Conservation (phyloP, 495 filamentous ascomycete genomes). For the Glonium stellatum region DNA sequence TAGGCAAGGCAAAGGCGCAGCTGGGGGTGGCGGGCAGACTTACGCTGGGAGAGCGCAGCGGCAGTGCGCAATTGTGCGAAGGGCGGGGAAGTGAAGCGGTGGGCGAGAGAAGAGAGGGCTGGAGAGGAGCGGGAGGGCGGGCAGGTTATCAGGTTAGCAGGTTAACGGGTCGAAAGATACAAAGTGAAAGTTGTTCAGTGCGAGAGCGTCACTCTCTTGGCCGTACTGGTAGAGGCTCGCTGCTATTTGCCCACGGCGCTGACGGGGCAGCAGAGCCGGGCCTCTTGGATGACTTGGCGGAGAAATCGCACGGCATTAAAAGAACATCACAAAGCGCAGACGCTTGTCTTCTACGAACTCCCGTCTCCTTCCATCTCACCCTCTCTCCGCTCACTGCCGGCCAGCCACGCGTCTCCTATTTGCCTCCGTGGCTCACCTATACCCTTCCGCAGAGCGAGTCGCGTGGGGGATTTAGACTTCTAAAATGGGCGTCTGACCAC, state of each 20-base stretch:
- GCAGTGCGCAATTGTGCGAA: not conserved
- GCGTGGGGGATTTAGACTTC: too few species aligned
- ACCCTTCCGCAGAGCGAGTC: not conserved
- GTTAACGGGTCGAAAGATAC: too few species aligned
- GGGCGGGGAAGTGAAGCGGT: not conserved
- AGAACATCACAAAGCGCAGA: not conserved
- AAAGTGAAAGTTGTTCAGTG: not conserved
- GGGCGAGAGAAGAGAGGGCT: not conserved
- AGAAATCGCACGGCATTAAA: not conserved
- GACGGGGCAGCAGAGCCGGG: not conserved
- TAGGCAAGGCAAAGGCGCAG: not conserved
- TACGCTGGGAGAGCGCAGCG: not conserved
- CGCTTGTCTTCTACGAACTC: not conserved
- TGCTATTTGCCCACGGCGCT: not conserved
- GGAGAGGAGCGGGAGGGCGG: not conserved
- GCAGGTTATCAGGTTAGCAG: too few species aligned
- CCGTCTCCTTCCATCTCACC: not conserved
- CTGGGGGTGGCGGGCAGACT: not conserved
- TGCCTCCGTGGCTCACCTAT: not conserved
- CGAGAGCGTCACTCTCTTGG: not conserved
- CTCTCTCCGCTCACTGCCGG: not conserved
- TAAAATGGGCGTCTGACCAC: not conserved
- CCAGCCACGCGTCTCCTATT: not conserved
- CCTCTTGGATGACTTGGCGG: not conserved
- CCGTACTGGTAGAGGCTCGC: not conserved